Evolutionary conservation across 2,329 filamentous ascomycete genomes (phyloP).

Genomic region (Beauveria australis): DNA sequence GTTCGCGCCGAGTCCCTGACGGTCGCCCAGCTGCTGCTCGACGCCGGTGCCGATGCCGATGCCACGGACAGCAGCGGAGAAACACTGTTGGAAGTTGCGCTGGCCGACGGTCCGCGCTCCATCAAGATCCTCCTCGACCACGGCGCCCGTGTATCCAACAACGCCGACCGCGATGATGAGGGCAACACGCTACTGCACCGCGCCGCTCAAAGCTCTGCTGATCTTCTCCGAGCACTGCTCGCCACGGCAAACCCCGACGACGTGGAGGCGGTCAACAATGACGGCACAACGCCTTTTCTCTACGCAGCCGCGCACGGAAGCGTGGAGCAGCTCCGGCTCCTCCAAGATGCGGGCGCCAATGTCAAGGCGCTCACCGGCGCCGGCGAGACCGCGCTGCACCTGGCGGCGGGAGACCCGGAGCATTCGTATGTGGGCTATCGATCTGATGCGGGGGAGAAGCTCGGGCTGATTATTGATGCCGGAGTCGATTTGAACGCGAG

Average conservation of each 20-base stretch:
- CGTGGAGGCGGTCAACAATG: not conserved
- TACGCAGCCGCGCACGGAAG: not conserved
- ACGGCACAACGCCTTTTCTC: not conserved
- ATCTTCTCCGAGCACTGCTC: not conserved
- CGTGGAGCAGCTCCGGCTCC: not conserved
- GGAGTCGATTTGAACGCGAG: not conserved
- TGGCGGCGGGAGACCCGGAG: not conserved
- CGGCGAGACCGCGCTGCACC: not conserved
- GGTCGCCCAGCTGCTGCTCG: not conserved
- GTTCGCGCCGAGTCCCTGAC: not conserved
- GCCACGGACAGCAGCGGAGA: not conserved
- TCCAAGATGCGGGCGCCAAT: not conserved
- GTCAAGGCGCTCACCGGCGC: not conserved
- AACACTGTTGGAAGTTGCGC: not conserved
- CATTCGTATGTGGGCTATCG: not conserved
- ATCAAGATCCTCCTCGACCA: not conserved
- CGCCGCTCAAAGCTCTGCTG: not conserved
- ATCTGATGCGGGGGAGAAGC: not conserved
- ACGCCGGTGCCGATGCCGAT: not conserved
- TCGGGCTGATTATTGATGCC: not conserved
- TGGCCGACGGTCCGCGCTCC: not conserved
- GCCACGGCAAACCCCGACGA: not conserved
- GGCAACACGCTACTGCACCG: not conserved
- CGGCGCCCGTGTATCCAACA: not conserved
- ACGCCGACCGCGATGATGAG: not conserved